Evolutionary conservation across 176 grass and related monocot genomes (phyloP).

Genomic region (Musa troglodytarum): DNA sequence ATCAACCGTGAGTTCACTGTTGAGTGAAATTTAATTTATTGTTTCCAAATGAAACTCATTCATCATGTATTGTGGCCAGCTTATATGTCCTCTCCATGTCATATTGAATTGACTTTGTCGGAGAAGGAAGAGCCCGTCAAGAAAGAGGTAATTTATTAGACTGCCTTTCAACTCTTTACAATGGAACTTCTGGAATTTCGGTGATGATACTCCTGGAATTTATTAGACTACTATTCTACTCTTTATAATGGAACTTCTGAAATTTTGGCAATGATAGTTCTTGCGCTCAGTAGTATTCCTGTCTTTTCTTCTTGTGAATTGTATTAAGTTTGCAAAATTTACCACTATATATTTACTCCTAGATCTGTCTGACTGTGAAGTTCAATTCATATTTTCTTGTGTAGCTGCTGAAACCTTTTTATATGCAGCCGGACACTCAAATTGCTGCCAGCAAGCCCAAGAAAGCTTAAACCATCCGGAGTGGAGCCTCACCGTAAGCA

Average conservation of each 20-base stretch:
- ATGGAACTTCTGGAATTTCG: no score
- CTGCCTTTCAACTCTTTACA: neutral
- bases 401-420: neutral
- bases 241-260: no score
- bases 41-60: neutral
- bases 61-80: neutral
- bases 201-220: neutral
- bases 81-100: constrained; percentile 13
- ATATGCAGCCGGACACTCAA: neutral
- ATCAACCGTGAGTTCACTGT: constrained; percentile 38
- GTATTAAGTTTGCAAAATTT: no score
- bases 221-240: neutral
- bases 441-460: neutral
- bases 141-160: constrained; percentile 8
- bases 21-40: neutral
- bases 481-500: neutral
- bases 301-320: no score
- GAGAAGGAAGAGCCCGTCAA: constrained; percentile 11
- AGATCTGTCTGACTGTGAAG: neutral
- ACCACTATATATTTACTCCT: neutral
- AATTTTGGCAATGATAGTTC: no score
- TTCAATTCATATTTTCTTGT: neutral
- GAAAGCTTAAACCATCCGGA: neutral
- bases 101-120: constrained; percentile 7
- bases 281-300: no score